Base-by-base conservation (phyloP, 805 yeast genomes). In the Saturnispora ahearnii region DNA sequence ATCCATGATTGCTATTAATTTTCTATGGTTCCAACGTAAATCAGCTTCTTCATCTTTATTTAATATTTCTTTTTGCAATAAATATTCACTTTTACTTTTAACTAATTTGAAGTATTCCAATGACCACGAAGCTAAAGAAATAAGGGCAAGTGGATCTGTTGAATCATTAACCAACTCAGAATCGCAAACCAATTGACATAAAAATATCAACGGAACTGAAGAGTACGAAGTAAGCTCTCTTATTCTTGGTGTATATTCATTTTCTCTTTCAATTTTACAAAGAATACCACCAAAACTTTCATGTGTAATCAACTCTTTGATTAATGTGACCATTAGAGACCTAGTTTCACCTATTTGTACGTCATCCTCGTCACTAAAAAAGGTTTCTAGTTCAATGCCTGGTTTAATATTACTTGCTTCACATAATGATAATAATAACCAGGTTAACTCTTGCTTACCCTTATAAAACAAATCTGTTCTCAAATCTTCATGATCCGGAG, bases 61-160 rank as follows among this genome's bases (percentile, higher is more conserved):
- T 51, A 38, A 43, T 48, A 22, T 13, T 5, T 15, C 22, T 18
- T 55, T 57, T 3, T 32, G 10, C 1, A 47, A 5, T 22, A 49
- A 18, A 4, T 22, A 2, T 21, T 34, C 22, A 31, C 46, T 38
- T 42, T 41, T 18, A n/a, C 51, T 51, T 11, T 62, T 48, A 37
- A 63, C 53, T 5, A 48, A 40, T 13, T 56, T 54, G 51, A 60
- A 68, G 41, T 68, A 57, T 15, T 67, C 69, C 43, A 62, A 53
- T 13, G 63, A 52, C 79, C 79, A 76, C 0, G 73, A 63, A 4
- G 73, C 58, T 15, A 76, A 59, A 3, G 50, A 28, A 7, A 48
- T 26, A 8, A 42, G 15, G 6, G 44, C 34, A 15, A 48, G 21
- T 9, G 41, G 33, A 34, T 48, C 46, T 18, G 29, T 24, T 9